These are phyloP conservation scores for Vicia sativa DNA, from an alignment of 306 rosid genomes.

Conservation along the genomic window DNA sequence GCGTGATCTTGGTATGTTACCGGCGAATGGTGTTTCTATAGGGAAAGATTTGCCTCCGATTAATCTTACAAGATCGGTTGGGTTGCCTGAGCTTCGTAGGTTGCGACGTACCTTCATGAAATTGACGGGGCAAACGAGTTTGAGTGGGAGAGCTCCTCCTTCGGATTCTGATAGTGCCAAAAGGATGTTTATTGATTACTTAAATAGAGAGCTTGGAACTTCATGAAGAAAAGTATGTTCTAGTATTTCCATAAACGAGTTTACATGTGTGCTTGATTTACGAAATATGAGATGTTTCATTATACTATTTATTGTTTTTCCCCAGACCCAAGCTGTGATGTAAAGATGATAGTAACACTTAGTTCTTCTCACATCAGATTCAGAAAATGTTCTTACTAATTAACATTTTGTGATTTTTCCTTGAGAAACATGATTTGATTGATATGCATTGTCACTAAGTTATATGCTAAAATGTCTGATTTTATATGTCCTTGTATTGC, in stretches of 20 bases:
- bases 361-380: not conserved
- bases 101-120: conserved; percentile 80
- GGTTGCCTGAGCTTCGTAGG: conserved; percentile 87
- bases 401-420: conserved; percentile 6
- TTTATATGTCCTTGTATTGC: no score
- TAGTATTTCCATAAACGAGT: conserved; percentile 1
- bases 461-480: no score
- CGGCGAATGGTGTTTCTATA: conserved; percentile 59
- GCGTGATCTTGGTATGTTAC: conserved; percentile 78
- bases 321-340: not conserved
- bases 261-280: not conserved
- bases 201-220: conserved; percentile 87
- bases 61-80: conserved; percentile 65
- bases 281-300: conserved; percentile 9
- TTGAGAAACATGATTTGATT: not conserved
- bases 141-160: conserved; percentile 90
- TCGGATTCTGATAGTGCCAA: conserved; percentile 86
- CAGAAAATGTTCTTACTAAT: conserved; percentile 14
- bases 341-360: conserved; percentile 6
- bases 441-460: no score
- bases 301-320: not conserved
- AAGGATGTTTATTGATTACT: conserved; percentile 93
- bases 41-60: conserved; percentile 72
- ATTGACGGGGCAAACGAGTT: conserved; percentile 89
- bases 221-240: conserved; percentile 46